Evolutionary conservation across 1,284 basidiomycete genomes (phyloP).

Genomic region (Microbotryomycetes sp.): DNA sequence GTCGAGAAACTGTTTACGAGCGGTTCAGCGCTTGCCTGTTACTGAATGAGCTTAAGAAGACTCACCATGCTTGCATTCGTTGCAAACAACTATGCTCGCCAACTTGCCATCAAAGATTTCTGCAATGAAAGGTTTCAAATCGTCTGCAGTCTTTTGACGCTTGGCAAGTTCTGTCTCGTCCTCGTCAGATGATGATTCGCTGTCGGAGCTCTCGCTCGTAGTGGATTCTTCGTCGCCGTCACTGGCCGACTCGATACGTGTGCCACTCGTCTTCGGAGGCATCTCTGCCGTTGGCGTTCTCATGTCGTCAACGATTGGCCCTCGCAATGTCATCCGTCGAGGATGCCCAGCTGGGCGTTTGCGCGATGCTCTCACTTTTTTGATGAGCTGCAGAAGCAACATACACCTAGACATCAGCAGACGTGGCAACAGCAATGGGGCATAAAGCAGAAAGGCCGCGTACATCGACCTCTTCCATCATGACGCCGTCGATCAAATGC

Average conservation of each 20-base stretch:
- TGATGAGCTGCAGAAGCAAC: conserved; percentile 56
- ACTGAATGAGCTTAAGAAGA: neutral
- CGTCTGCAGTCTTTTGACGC: too few species aligned
- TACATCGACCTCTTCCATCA: conserved; percentile 90
- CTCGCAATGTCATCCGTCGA: neutral
- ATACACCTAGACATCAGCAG: neutral
- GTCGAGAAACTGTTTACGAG: conserved; percentile 60
- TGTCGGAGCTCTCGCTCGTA: neutral
- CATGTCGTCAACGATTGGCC: neutral
- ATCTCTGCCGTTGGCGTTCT: neutral
- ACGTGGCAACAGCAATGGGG: neutral
- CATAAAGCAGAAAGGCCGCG: conserved; percentile 40
- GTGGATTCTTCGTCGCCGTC: neutral
- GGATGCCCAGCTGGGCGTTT: neutral
- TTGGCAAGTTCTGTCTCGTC: neutral
- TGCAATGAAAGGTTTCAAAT: conserved; percentile 73
- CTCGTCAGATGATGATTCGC: conserved; percentile 7
- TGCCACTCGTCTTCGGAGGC: neutral
- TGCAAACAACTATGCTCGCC: conserved; percentile 84
- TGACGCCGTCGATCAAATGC: conserved; percentile 83
- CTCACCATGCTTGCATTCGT: conserved; percentile 68
- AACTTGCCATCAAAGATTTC: conserved; percentile 82
- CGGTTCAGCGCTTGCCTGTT: neutral
- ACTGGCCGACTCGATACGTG: neutral
- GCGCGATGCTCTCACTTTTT: conserved; percentile 56